phyloP scores from a whole-genome alignment of 768 basidiomycete genomes.

The Phylloporus scabripes region DNA sequence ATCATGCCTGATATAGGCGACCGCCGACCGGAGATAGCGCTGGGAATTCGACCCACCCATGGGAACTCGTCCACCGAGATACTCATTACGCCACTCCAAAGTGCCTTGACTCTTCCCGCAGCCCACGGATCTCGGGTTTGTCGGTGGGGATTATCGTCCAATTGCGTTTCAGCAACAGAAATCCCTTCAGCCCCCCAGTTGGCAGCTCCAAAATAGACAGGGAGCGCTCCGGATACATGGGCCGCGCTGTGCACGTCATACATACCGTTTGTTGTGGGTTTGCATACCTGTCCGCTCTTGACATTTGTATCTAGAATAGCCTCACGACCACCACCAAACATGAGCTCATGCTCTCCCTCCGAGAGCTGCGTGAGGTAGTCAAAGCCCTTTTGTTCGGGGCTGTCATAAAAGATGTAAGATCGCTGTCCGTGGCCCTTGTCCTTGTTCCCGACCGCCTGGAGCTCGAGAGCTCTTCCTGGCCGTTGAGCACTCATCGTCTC shows the following conservation, averaged over 20 bases:
- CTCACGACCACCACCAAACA: constrained; percentile 61
- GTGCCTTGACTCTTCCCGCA: constrained; percentile 44
- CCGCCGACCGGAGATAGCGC: constrained; percentile 39
- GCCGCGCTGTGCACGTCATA: constrained; percentile 34
- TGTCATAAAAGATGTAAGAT: constrained; percentile 56
- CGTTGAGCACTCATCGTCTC: constrained; percentile 63
- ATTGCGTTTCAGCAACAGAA: constrained; percentile 9
- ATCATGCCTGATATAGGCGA: constrained; percentile 9
- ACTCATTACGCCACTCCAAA: constrained; percentile 63
- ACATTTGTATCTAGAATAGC: constrained; percentile 10
- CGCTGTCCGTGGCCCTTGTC: constrained; percentile 37
- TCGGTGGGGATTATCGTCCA: constrained; percentile 2
- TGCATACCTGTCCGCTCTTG: constrained; percentile 9
- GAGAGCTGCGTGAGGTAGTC: constrained; percentile 69
- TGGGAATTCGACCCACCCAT: constrained; percentile 66
- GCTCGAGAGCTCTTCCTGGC: constrained; percentile 37
- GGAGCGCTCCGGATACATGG: constrained; percentile 47
- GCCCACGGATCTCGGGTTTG: constrained; percentile 27
- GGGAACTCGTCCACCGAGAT: constrained; percentile 56
- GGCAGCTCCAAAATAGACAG: constrained; percentile 44
- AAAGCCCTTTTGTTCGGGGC: constrained; percentile 35
- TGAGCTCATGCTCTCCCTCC: constrained; percentile 42
- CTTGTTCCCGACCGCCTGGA: constrained; percentile 1
- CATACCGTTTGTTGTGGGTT: constrained; percentile 26
- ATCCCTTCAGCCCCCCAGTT: constrained; percentile 41